Percentiles rank a stretch among this genome's conserved stretches.
Conservation (phyloP, 2,329 filamentous ascomycete species). For the Stromatinia cepivora region DNA sequence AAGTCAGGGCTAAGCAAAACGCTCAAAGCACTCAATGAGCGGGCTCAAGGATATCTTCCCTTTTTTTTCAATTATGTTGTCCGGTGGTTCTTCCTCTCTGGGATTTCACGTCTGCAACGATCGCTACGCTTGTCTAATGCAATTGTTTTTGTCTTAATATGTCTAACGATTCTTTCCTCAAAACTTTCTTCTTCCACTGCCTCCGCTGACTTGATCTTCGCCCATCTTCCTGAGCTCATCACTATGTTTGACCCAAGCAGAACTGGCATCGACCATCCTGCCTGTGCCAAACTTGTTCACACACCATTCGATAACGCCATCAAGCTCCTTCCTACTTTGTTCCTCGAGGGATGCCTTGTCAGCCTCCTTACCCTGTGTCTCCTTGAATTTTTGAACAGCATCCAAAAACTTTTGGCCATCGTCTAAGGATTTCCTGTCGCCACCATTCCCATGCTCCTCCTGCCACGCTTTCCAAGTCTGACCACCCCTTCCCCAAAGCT, state of each 20-base stretch:
- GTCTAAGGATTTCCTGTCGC: conserved; percentile 33
- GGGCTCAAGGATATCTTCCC: conserved; percentile 24
- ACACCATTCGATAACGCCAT: conserved; percentile 47
- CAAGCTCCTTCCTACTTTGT: conserved; percentile 45
- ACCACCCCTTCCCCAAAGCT: conserved; percentile 39
- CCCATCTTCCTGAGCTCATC: conserved; percentile 26
- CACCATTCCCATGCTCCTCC: background rate
- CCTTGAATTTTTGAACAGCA: conserved; percentile 40
- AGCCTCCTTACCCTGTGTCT: conserved; percentile 12
- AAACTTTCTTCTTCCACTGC: conserved; percentile 27
- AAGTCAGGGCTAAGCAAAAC: conserved; percentile 26
- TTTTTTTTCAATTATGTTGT: conserved; percentile 26
- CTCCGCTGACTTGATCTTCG: conserved; percentile 26
- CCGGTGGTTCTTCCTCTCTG: conserved; percentile 28
- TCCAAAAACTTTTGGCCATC: conserved; percentile 44
- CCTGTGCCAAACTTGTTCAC: conserved; percentile 47
- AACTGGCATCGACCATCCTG: conserved; percentile 46
- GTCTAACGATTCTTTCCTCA: conserved; percentile 21
- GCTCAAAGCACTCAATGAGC: conserved; percentile 23
- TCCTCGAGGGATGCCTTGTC: conserved; percentile 32
- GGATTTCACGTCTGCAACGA: conserved; percentile 34
- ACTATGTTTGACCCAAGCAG: conserved; percentile 27
- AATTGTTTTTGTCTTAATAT: conserved; percentile 24
- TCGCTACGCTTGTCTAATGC: conserved; percentile 30
- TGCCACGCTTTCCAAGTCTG: conserved; percentile 21